Percentiles rank a stretch among this genome's conserved stretches.
These are phyloP conservation scores for Gnaphalium uliginosum DNA, from an alignment of 129 eudicot species.

Conservation along the genomic window DNA sequence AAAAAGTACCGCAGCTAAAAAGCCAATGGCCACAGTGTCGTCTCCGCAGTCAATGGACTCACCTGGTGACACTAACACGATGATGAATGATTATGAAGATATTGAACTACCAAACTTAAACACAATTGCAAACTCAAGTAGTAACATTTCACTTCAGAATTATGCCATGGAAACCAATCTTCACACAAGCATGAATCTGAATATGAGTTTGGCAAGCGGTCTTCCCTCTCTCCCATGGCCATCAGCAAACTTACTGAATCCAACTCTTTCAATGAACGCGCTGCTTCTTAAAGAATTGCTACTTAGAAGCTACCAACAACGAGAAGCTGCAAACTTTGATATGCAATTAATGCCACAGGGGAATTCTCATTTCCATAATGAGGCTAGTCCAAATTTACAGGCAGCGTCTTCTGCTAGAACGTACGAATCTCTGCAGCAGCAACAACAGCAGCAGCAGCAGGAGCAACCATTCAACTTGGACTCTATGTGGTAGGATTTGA, in stretches of 20 bases:
- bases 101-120: constrained; percentile 47
- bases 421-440: constrained; percentile 41
- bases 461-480: constrained; percentile 80
- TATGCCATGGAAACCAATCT: constrained; percentile 30
- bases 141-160: constrained; percentile 32
- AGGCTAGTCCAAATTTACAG: constrained; percentile 36
- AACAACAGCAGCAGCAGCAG: constrained; percentile 23
- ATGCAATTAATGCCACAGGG: constrained; percentile 58
- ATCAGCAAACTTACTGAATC: constrained; percentile 39
- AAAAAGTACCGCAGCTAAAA: constrained; percentile 57
- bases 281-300: constrained; percentile 76
- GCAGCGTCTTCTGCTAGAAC: constrained; percentile 54
- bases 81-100: constrained; percentile 61
- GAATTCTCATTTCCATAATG: constrained; percentile 37
- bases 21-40: constrained; percentile 53
- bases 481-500: constrained; percentile 61
- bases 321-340: constrained; percentile 42
- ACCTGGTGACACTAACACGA: constrained; percentile 62
- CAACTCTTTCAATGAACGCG: constrained; percentile 65
- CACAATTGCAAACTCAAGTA: constrained; percentile 31
- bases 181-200: constrained; percentile 36
- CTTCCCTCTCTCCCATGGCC: constrained; percentile 59
- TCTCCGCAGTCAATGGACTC: constrained; percentile 64
- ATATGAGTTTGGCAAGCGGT: constrained; percentile 39
- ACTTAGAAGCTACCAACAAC: constrained; percentile 52